Base-by-base conservation (phyloP, 306 rosid genomes). In the Ceratonia siliqua region DNA sequence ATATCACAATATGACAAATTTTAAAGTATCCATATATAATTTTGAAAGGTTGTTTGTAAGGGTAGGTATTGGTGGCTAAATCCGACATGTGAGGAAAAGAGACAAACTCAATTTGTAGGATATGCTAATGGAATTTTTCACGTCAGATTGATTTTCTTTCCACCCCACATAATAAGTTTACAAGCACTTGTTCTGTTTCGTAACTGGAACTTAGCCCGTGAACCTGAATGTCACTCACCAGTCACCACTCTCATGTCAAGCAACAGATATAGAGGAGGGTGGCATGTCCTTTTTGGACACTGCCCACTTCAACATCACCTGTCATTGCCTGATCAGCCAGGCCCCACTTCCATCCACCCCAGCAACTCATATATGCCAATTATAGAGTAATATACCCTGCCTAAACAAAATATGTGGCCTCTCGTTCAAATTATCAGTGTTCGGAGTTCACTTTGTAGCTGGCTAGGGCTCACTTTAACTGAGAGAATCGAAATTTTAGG, bases 1-100 rank as follows among this genome's bases (percentile, higher is more conserved):
- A n/a, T n/a, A n/a, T n/a, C n/a, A n/a, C n/a, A n/a, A n/a, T n/a
- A n/a, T n/a, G n/a, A n/a, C n/a, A n/a, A n/a, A n/a, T n/a, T n/a
- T n/a, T n/a, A n/a, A n/a, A n/a, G n/a, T n/a, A n/a, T n/a, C n/a
- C n/a, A n/a, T n/a, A n/a, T n/a, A n/a, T n/a, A n/a, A n/a, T n/a
- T n/a, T n/a, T n/a, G n/a, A n/a, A n/a, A n/a, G 22, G 78, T 89
- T 85, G 86, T 87, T 85, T 81, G 35, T 58, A 36, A 80, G 72
- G 59, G 76, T 75, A 78, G 74, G 71, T 68, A 50, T 77, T 79
- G 83, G 61, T 79, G 83, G 80, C 82, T 70, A 43, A 48, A 76
- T 79, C 89, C 81, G 72, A 88, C 93, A 87, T 82, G 96, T 83
- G 97, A 87, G 88, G 88, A 84, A 79, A 88, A 82, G 85, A 76